Base-by-base conservation (phyloP, 768 basidiomycete species). In the Suillus sp. region DNA sequence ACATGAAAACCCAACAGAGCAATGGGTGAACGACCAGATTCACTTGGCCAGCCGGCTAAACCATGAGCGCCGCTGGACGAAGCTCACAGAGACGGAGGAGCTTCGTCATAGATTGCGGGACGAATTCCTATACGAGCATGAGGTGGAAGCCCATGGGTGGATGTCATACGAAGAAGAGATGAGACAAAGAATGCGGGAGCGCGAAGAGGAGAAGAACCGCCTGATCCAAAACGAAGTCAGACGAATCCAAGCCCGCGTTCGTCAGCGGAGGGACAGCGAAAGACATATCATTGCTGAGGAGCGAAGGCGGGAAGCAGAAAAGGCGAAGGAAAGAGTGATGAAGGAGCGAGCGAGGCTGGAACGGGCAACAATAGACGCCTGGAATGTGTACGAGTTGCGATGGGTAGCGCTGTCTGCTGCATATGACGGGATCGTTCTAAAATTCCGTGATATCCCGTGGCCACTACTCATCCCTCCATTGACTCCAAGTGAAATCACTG, bases 381-480 rank as follows among this genome's bases (percentile, higher is more conserved):
- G 90, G 90, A 68, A 74, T 54, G 73, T 68, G 57, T 90, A 93
- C 75, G 90, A 93, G 73, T 73, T 76, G 40, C 80, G 83, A 62
- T 93, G 91, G 92, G 69, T 75, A n/a, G 74, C 74, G 63, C 71
- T 91, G 64, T 67, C 74, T 34, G 70, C 75, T 9, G 79, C 82
- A n/a, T 72, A 81, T 16, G 82, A 81, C 53, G 66, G 74, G 25
- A 40, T 57, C 18, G 16, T 57, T 27, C 77, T 92, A 51, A 75
- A 77, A 0, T 92, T 93, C 78, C 74, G 78, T 47, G 80, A 79
- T 53, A 84, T 91, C 55, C 92, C 92, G 11, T 94, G 92, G 92
- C 91, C 91, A 38, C 67, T 85, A 64, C 72, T 81, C 57, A 65
- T 70, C 14, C 68, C 72, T 14, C 85, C 87, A n/a, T 67, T 66